These are phyloP conservation scores for Suhomyces maxii DNA, from an alignment of 1,139 yeast species.

Conservation along the genomic window DNA sequence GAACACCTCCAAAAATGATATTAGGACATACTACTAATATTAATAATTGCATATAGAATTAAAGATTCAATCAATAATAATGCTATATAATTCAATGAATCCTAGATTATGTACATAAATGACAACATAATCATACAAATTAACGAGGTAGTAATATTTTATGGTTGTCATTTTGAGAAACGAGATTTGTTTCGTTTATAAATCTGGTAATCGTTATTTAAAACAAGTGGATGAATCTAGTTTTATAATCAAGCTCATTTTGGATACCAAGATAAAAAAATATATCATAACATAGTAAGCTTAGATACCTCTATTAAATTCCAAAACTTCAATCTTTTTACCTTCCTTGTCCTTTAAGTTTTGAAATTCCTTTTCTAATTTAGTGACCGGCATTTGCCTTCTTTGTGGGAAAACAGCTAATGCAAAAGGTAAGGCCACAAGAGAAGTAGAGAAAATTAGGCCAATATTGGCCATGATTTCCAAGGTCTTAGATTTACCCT, in stretches of 20 bases:
- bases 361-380: conserved; percentile 65
- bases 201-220: no score
- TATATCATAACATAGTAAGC: not conserved
- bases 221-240: no score
- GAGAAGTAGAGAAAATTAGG: conserved; percentile 78
- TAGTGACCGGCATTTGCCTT: conserved; percentile 55
- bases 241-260: no score
- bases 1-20: no score
- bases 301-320: conserved; percentile 91
- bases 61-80: not conserved
- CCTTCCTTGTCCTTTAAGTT: conserved; percentile 65
- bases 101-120: no score
- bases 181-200: no score
- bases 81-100: not conserved
- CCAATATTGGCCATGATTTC: conserved; percentile 79
- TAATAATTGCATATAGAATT: not conserved
- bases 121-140: no score
- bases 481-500: conserved; percentile 61
- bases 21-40: no score
- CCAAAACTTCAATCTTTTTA: conserved; percentile 55
- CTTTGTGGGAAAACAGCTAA: conserved; percentile 93
- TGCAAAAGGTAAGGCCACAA: conserved; percentile 90
- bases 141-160: no score
- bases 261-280: no score
- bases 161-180: no score